A percentile compares a stretch with the other conserved stretches of the same genome.
Conservation (phyloP, 1,139 yeast genomes). For the Blastobotrys ciferrii region DNA sequence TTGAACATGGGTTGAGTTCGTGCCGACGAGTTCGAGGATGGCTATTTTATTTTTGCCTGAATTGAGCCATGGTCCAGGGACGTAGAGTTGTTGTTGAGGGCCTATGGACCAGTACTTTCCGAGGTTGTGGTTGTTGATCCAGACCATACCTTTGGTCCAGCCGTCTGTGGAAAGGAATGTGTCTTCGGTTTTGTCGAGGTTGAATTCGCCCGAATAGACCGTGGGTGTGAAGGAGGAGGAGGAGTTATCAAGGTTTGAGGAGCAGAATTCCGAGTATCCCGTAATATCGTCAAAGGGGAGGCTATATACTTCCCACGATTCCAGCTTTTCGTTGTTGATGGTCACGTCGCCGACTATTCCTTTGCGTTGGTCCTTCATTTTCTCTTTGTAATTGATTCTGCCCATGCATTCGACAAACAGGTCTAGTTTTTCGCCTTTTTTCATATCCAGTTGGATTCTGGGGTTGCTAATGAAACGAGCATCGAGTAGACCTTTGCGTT, state of each 20-base stretch:
- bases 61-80: slow-evolving; percentile 7
- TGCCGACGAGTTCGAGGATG: slow-evolving; percentile 9
- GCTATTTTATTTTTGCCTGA: slow-evolving; percentile 4
- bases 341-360: slow-evolving; percentile 13
- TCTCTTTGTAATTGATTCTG: slow-evolving; percentile 9
- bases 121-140: slow-evolving; percentile 13
- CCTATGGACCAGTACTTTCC: slow-evolving; percentile 14
- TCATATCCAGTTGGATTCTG: slow-evolving; percentile 5
- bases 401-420: slow-evolving; percentile 14
- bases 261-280: neutral
- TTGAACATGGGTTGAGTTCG: slow-evolving; percentile 2
- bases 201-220: slow-evolving; percentile 11
- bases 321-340: neutral
- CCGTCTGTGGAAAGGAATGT: slow-evolving; percentile 10
- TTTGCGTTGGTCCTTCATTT: slow-evolving; percentile 8
- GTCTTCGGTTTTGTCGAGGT: slow-evolving; percentile 9
- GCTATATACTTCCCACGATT: slow-evolving; percentile 7
- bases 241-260: neutral
- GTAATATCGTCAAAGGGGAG: slow-evolving; percentile 1
- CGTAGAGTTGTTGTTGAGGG: slow-evolving; percentile 14
- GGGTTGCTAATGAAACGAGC: neutral
- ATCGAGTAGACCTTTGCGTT: slow-evolving; percentile 11
- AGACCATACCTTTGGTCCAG: slow-evolving; percentile 13
- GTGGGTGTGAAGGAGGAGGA: slow-evolving; percentile 6
- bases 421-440: slow-evolving; percentile 12